Base-by-base conservation (phyloP, 345 rosid species). In the Tarenaya hassleriana region DNA sequence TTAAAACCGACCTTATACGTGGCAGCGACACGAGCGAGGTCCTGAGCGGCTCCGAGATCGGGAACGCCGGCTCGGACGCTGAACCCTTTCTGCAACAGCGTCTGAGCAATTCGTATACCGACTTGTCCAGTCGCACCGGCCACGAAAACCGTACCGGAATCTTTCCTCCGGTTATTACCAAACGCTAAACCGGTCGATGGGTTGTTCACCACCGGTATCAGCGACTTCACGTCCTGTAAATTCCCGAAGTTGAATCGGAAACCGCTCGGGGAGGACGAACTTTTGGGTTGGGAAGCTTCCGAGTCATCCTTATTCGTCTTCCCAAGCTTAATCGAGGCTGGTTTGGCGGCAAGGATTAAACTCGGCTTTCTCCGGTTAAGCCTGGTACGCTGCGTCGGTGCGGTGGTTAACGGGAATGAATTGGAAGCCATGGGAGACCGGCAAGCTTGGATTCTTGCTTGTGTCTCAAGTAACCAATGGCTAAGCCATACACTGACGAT, bases 51-150 rank as follows among this genome's bases (percentile, higher is more conserved):
- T 40, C 47, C 80, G 7, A 92, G 88, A 55, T 82, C 83, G 1
- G 95, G 74, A 50, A 91, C 98, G 5, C 95, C 98, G 19, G 96
- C 96, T 59, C 98, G 62, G 27, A 92, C 98, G 12, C 71, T 72
- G 54, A 87, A 92, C 4, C 98, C 98, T 56, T 76, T 69, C 15
- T 95, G 81, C 62, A 92, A 57, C 48, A 92, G 64, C 17, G 69
- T 55, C 60, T 77, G 96, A 0, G 88, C 81, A 58, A 87, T 84
- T 52, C 95, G 88, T 60, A 84, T 47, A 17, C 98, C 98, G 0
- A 76, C 94, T 75, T 79, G 95, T 21, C 98, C 98, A 0, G 94
- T 81, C 8, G 98, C 98, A 31, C 96, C 95, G 1, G 98, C 94
- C 16, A 91, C 95, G 35, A 81, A 91, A 46, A 91, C 94, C 3